Conservation (phyloP, 306 rosid species). For the Quercus ilex region DNA sequence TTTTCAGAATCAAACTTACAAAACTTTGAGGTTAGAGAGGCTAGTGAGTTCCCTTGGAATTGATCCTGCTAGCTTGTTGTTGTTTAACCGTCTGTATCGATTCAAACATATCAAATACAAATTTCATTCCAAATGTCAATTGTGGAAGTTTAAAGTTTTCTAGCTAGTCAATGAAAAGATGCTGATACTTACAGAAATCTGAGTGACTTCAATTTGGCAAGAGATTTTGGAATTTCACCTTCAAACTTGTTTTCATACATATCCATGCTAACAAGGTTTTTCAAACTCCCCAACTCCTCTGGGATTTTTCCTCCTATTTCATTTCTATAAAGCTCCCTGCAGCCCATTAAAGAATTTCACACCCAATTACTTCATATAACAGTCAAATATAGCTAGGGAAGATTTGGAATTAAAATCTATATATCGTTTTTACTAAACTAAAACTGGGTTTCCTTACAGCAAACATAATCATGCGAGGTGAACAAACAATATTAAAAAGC, state of each 20-base stretch:
- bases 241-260: constrained; percentile 74
- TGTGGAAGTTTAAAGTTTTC: background rate
- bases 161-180: constrained; percentile 11
- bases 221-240: constrained; percentile 77
- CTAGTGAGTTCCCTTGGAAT: constrained; percentile 79
- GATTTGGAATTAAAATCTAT: background rate
- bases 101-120: constrained; percentile 4
- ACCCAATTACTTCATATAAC: background rate
- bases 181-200: constrained; percentile 77
- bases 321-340: constrained; percentile 89
- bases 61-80: constrained; percentile 74
- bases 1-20: constrained; percentile 45
- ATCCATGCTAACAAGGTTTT: constrained; percentile 82
- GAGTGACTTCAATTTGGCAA: constrained; percentile 77
- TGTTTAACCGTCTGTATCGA: constrained; percentile 59
- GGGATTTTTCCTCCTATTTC: constrained; percentile 75
- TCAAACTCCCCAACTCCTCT: constrained; percentile 64
- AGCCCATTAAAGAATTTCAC: constrained; percentile 19
- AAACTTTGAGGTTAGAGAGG: constrained; percentile 74
- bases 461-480: background rate
- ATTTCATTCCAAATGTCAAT: constrained; percentile 4
- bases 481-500: background rate
- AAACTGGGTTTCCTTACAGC: too few species aligned
- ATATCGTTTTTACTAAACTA: background rate
- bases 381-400: background rate